A percentile compares a stretch with the other conserved stretches of the same genome.
phyloP scores from a whole-genome alignment of 352 stramenopile genomes.

The Sclerospora graminicola region DNA sequence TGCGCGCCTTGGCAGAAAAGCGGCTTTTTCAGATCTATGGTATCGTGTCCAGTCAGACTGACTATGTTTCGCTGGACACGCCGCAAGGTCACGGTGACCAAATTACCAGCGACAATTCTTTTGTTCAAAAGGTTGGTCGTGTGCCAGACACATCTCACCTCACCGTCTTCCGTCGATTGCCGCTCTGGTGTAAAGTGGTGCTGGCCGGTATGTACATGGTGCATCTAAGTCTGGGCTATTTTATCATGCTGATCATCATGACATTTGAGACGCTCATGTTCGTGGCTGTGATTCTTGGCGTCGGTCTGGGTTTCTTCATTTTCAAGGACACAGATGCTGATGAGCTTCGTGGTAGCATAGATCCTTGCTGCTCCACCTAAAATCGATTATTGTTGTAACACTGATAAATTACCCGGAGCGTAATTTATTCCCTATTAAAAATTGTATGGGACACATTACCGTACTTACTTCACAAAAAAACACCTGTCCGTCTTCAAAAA shows the following conservation, averaged over 20 bases:
- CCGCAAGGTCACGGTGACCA: constrained; percentile 10
- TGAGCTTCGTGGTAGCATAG: constrained; percentile 52
- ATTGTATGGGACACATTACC: too few relatives aligned
- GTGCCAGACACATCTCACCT: constrained; percentile 16
- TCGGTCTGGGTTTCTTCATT: constrained; percentile 61
- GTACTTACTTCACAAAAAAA: too few relatives aligned
- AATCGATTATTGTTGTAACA: constrained; percentile 1
- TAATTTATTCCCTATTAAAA: too few relatives aligned
- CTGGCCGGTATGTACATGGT: constrained; percentile 68
- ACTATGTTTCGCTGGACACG: constrained; percentile 43
- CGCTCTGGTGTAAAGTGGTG: constrained; percentile 43
- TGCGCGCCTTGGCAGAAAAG: constrained; percentile 34
- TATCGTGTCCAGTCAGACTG: constrained; percentile 42
- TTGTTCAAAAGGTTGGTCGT: constrained; percentile 16
- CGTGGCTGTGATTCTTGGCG: constrained; percentile 55
- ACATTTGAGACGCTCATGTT: constrained; percentile 81
- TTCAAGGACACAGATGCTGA: constrained; percentile 80
- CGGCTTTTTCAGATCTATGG: constrained; percentile 44
- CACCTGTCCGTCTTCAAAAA: too few relatives aligned
- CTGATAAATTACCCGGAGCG: too few relatives aligned
- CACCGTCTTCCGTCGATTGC: constrained; percentile 44
- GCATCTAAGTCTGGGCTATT: constrained; percentile 67
- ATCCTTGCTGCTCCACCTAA: constrained; percentile 74
- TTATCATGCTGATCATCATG: constrained; percentile 82
- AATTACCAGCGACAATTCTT: constrained; percentile 7